Evolutionary conservation across 495 filamentous ascomycete genomes (phyloP), one percentile per base, ranked within the genome.

Genomic region (Hypoxylon lenormandii): DNA sequence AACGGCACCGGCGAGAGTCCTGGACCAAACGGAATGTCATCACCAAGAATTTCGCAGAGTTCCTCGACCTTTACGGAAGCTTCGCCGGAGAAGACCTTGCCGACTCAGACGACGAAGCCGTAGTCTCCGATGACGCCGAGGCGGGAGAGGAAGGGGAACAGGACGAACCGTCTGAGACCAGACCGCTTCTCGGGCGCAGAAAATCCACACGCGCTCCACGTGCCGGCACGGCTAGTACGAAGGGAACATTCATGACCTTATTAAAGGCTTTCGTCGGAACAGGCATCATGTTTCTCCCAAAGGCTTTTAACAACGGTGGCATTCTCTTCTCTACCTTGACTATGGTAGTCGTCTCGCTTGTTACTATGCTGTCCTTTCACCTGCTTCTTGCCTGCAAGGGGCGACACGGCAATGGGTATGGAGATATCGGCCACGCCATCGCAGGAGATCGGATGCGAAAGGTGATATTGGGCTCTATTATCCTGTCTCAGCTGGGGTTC

Each of bases 21-120:
- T 80, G 76, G 73, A 78, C 75, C 64, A 80, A 63, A 42, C 78
- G 55, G 53, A 77, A 61, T 23, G 85, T 87, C 10, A 77, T 89
- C 13, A 89, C 89, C 0, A 76, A 77, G n/a, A 86, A 86, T 65
- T 92, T 92, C 63, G 83, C 89, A 33, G 85, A 88, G 40, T 92
- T 91, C 64, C 80, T 92, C 10, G 87, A 89, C 46, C 74, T 91
- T 5, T 92, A 91, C 72, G 89, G 89, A 0, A 85, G 82, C 49
- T 92, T 92, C 72, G 89, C 89, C 0, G 89, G 89, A 5, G 89
- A 92, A 69, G 89, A 91, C 60, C 81, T 92, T 11, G 84, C 78
- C 3, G 89, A 91, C 46, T 85, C 86, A 0, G 87, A 89, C 53
- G 85, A 88, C 37, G 88, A 90, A 50, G 82, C 80, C 18, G 75